Percentiles rank a stretch among this genome's conserved stretches.
Conservation (phyloP, 805 yeast species). For the Yamadazyma scolyti region DNA sequence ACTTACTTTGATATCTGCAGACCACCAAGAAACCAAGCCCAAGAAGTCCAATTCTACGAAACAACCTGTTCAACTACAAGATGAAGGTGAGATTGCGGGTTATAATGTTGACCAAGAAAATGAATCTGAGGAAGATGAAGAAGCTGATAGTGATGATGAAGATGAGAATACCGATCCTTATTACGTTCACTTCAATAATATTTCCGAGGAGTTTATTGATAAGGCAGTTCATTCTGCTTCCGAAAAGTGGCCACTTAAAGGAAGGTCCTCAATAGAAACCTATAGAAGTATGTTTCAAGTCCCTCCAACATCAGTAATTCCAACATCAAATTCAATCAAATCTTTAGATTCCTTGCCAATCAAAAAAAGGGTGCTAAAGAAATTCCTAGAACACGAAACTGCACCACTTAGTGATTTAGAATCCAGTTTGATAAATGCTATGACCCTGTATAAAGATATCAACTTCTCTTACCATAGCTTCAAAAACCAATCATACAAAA, state of each 20-base stretch:
- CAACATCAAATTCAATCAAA: constrained; percentile 4
- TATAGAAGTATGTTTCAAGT: constrained; percentile 31
- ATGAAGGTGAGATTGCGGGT: constrained; percentile 30
- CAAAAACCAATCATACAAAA: constrained; percentile 54
- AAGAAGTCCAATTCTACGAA: constrained; percentile 6
- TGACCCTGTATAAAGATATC: constrained; percentile 72
- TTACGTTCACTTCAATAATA: constrained; percentile 65
- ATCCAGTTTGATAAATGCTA: constrained; percentile 51
- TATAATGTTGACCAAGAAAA: constrained; percentile 22
- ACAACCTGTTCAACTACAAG: constrained; percentile 17
- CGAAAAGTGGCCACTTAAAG: constrained; percentile 24
- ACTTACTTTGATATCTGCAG: constrained; percentile 54
- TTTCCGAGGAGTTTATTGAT: constrained; percentile 35
- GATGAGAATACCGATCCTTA: constrained; percentile 61
- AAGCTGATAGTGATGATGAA: constrained; percentile 25
- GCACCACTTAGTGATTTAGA: constrained; percentile 36
- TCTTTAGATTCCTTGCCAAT: constrained; percentile 18
- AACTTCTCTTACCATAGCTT: constrained; percentile 52
- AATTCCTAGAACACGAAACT: constrained; percentile 10
- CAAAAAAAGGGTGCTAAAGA: constrained; percentile 25
- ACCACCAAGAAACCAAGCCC: constrained; percentile 19
- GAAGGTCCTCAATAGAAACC: constrained; percentile 16
- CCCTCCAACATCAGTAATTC: constrained; percentile 25
- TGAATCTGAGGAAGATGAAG: constrained; percentile 20
- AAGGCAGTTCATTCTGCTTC: constrained; percentile 18